Percentiles rank a stretch among this genome's conserved stretches.
These are phyloP conservation scores for Suhomyces xylopsoci DNA, from an alignment of 805 yeast genomes.

Conservation along the genomic window DNA sequence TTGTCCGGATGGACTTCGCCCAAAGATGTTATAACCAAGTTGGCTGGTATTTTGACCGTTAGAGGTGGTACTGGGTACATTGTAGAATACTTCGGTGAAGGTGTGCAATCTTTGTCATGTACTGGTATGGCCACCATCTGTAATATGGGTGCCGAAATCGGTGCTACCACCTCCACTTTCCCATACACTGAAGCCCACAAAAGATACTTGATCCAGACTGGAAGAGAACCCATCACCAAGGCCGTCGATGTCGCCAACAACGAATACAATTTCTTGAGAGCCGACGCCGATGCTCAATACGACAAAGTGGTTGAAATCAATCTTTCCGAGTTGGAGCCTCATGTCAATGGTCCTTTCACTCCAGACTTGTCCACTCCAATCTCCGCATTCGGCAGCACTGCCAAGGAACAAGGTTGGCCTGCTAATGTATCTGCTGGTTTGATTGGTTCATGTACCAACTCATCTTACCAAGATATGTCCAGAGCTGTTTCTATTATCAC, in stretches of 20 bases:
- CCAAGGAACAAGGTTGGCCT: slow-evolving; percentile 89
- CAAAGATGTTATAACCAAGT: slow-evolving; percentile 88
- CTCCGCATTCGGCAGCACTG: slow-evolving; percentile 80
- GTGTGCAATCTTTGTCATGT: slow-evolving; percentile 87
- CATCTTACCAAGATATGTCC: slow-evolving; percentile 97
- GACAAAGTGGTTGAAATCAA: slow-evolving; percentile 92
- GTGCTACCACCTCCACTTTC: slow-evolving; percentile 97
- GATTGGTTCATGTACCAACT: slow-evolving; percentile 98
- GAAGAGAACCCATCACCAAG: slow-evolving; percentile 80
- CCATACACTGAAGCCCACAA: slow-evolving; percentile 92
- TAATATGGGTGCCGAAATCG: slow-evolving; percentile 99
- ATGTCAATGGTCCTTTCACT: slow-evolving; percentile 96
- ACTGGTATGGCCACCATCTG: slow-evolving; percentile 99
- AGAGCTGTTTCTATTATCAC: slow-evolving; percentile 90
- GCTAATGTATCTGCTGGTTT: slow-evolving; percentile 87
- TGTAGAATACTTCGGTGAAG: slow-evolving; percentile 95
- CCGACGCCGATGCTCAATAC: slow-evolving; percentile 91
- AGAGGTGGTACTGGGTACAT: slow-evolving; percentile 98
- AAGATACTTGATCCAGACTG: slow-evolving; percentile 84
- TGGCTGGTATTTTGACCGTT: slow-evolving; percentile 93
- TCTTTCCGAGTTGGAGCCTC: slow-evolving; percentile 87
- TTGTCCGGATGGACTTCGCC: slow-evolving; percentile 97
- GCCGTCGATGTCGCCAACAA: slow-evolving; percentile 66
- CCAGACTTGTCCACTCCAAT: slow-evolving; percentile 97
- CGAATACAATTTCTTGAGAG: slow-evolving; percentile 62